Evolutionary conservation across 2,329 filamentous ascomycete genomes (phyloP).

Genomic region (Aulographum hederae): DNA sequence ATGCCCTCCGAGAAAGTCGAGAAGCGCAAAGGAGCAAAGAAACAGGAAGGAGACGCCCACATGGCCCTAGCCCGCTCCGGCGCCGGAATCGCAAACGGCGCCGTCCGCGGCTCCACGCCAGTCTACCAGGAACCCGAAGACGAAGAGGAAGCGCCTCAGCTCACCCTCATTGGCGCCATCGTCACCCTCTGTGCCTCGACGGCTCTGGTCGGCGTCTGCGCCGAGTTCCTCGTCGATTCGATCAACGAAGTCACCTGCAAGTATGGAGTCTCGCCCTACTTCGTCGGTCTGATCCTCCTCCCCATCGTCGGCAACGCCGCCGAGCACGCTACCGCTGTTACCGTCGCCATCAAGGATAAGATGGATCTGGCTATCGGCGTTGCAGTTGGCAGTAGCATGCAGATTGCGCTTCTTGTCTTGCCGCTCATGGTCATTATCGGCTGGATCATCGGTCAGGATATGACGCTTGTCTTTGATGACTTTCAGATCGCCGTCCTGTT

Average conservation of each 20-base stretch:
- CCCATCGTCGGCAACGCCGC: conserved; percentile 50
- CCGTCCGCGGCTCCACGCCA: conserved; percentile 11
- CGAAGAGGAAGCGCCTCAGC: conserved; percentile 56
- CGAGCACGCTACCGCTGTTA: conserved; percentile 46
- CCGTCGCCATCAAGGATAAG: conserved; percentile 45
- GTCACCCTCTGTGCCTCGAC: conserved; percentile 55
- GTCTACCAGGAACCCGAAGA: conserved; percentile 28
- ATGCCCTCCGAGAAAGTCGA: conserved; percentile 61
- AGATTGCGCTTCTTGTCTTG: conserved; percentile 44
- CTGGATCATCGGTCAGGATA: conserved; percentile 39
- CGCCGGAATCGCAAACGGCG: neutral
- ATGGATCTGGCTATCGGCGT: conserved; percentile 52
- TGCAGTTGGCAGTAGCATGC: conserved; percentile 46
- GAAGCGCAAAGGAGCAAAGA: conserved; percentile 28
- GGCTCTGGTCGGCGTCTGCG: conserved; percentile 62
- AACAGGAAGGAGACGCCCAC: conserved; percentile 29
- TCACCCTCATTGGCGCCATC: conserved; percentile 55
- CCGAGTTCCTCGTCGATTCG: conserved; percentile 44
- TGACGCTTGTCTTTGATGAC: conserved; percentile 69
- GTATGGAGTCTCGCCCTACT: conserved; percentile 35
- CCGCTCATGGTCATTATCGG: conserved; percentile 42
- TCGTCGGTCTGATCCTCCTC: conserved; percentile 44
- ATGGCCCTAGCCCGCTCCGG: conserved; percentile 1
- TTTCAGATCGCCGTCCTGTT: conserved; percentile 63
- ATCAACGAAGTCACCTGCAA: conserved; percentile 34